Percentiles rank a stretch among this genome's conserved stretches.
These are phyloP conservation scores for Hortiboletus campestris DNA, from an alignment of 768 basidiomycete genomes.

Conservation along the genomic window DNA sequence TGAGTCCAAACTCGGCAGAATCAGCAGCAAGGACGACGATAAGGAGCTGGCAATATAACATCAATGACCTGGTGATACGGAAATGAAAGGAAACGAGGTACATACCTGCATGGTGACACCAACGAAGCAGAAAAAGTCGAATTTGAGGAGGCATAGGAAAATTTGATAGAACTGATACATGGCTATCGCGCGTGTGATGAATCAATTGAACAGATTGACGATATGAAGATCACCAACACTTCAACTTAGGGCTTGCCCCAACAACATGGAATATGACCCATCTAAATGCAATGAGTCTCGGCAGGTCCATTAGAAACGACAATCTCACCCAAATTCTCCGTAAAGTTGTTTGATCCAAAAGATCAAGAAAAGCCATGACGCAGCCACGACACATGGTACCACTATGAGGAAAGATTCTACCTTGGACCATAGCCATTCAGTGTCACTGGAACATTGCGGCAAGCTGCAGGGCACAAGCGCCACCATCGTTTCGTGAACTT, in stretches of 20 bases:
- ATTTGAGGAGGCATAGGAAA: slow-evolving; percentile 83
- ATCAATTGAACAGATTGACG: not conserved
- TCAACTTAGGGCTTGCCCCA: slow-evolving; percentile 81
- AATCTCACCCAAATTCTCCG: slow-evolving; percentile 74
- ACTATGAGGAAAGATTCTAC: slow-evolving; percentile 71
- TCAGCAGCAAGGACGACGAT: slow-evolving; percentile 66
- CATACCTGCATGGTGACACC: slow-evolving; percentile 86
- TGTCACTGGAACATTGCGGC: slow-evolving; percentile 46
- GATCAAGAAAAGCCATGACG: slow-evolving; percentile 62
- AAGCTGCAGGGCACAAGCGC: slow-evolving; percentile 46
- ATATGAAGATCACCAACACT: slow-evolving; percentile 48
- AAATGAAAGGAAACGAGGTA: not conserved
- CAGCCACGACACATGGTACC: slow-evolving; percentile 65
- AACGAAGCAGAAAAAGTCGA: slow-evolving; percentile 85
- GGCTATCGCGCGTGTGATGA: slow-evolving; percentile 39
- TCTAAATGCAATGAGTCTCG: slow-evolving; percentile 36
- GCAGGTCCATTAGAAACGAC: not conserved
- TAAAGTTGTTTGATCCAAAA: slow-evolving; percentile 73
- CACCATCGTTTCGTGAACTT: slow-evolving; percentile 69
- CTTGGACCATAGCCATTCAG: slow-evolving; percentile 54
- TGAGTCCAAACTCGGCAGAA: slow-evolving; percentile 78
- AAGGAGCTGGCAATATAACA: slow-evolving; percentile 53
- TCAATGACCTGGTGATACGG: not conserved
- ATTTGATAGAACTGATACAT: slow-evolving; percentile 92
- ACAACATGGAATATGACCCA: slow-evolving; percentile 93